Evolutionary conservation across 2,329 filamentous ascomycete genomes (phyloP).

Genomic region (Fusarium aywerte): DNA sequence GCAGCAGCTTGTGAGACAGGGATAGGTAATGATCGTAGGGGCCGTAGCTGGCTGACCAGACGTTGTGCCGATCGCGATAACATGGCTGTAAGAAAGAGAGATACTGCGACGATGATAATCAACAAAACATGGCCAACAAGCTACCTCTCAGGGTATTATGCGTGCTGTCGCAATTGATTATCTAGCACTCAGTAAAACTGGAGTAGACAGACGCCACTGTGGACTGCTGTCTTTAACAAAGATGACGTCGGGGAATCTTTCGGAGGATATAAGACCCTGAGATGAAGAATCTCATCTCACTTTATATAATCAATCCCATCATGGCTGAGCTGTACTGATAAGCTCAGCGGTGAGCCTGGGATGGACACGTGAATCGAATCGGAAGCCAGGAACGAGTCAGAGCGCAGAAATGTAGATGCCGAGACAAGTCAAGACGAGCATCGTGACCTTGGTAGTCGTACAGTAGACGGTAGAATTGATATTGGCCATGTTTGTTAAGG

Average conservation of each 20-base stretch:
- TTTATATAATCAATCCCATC: constrained; percentile 13
- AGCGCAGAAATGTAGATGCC: constrained; percentile 21
- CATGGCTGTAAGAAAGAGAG: constrained; percentile 14
- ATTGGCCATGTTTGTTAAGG: background rate
- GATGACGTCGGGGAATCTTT: constrained; percentile 37
- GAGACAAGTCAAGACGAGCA: constrained; percentile 31
- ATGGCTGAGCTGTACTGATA: background rate
- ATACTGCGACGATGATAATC: background rate
- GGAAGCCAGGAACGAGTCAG: constrained; percentile 10
- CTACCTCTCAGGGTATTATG: constrained; percentile 2
- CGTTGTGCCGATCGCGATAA: constrained; percentile 31
- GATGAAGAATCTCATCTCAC: constrained; percentile 18
- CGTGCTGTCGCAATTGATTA: background rate
- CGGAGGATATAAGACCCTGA: constrained; percentile 3
- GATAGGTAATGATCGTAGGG: constrained; percentile 9
- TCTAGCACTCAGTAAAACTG: constrained; percentile 3
- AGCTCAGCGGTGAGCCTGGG: constrained; percentile 26
- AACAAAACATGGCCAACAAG: constrained; percentile 21
- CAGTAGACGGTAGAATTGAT: background rate
- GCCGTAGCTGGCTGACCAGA: constrained; percentile 24
- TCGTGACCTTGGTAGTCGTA: constrained; percentile 25
- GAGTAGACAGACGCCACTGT: constrained; percentile 20
- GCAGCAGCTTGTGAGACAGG: constrained; percentile 10
- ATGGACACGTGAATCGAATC: constrained; percentile 28
- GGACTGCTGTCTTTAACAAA: constrained; percentile 4